A percentile compares a stretch with the other conserved stretches of the same genome.
Evolutionary conservation across 202 grass and related monocot species (phyloP).

Genomic region (Bolboschoenoplectus hybrid): DNA sequence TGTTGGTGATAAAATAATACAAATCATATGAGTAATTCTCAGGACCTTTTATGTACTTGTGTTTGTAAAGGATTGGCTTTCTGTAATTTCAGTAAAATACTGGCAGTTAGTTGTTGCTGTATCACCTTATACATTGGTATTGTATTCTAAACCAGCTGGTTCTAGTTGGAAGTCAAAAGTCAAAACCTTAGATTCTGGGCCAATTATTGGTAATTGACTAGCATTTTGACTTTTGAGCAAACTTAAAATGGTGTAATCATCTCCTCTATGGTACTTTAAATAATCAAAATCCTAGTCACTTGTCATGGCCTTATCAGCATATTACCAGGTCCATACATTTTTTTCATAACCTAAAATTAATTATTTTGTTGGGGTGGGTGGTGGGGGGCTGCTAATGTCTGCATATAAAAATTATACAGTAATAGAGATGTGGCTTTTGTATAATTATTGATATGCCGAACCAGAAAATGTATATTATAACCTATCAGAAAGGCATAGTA

Average conservation of each 20-base stretch:
- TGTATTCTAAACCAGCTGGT: slow-evolving; percentile 13
- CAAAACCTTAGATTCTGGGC: slow-evolving; percentile 27
- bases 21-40: slow-evolving; percentile 4
- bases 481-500: background rate
- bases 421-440: background rate
- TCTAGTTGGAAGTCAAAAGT: slow-evolving; percentile 34
- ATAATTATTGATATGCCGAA: background rate
- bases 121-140: background rate
- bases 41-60: background rate
- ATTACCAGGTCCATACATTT: background rate
- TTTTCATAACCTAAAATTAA: slow-evolving; percentile 7
- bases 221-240: slow-evolving; percentile 26
- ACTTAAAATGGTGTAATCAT: background rate
- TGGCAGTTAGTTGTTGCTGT: slow-evolving; percentile 4
- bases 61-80: background rate
- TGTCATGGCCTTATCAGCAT: slow-evolving; percentile 5
- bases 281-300: slow-evolving; percentile 20
- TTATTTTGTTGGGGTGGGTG: background rate
- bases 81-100: background rate
- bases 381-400: background rate
- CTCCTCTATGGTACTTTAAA: background rate
- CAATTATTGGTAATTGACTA: slow-evolving; percentile 34
- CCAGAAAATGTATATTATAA: background rate
- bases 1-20: background rate
- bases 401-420: background rate